Evolutionary conservation across 1,284 basidiomycete genomes (phyloP).

Genomic region (Marasmius oreades): DNA sequence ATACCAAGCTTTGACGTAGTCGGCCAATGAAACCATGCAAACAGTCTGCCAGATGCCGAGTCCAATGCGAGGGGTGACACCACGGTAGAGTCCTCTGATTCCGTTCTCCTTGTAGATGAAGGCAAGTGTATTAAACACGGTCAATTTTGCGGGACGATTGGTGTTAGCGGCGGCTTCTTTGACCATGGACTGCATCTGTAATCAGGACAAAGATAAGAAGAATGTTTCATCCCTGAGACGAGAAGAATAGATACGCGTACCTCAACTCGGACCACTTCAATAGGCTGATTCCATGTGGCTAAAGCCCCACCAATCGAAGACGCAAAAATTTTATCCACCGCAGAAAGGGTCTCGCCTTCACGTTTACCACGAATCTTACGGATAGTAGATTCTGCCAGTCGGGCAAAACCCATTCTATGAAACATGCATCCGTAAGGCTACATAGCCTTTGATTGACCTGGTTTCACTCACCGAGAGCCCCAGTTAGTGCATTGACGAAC

Average conservation of each 20-base stretch:
- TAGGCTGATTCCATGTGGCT: constrained; percentile 99
- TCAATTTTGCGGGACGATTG: constrained; percentile 87
- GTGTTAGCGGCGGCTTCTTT: constrained; percentile 69
- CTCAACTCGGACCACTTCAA: constrained; percentile 94
- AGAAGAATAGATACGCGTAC: constrained; percentile 32
- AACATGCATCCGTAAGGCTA: neutral
- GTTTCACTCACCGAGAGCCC: constrained; percentile 81
- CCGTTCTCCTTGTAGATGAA: constrained; percentile 98
- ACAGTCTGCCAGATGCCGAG: constrained; percentile 96
- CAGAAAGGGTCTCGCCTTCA: constrained; percentile 73
- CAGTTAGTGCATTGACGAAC: constrained; percentile 98
- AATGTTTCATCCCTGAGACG: neutral
- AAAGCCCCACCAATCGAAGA: constrained; percentile 94
- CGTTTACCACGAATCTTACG: constrained; percentile 74
- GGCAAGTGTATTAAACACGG: constrained; percentile 84
- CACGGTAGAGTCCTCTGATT: constrained; percentile 95
- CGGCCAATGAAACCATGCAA: constrained; percentile 97
- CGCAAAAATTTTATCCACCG: constrained; percentile 85
- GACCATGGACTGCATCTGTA: constrained; percentile 97
- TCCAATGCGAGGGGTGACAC: constrained; percentile 94
- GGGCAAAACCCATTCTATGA: constrained; percentile 91
- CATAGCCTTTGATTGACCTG: neutral
- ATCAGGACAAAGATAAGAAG: constrained; percentile 11
- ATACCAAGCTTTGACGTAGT: constrained; percentile 85
- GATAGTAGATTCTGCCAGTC: constrained; percentile 84